phyloP scores from a whole-genome alignment of 2,329 filamentous ascomycete genomes.

The Apiospora sp. region DNA sequence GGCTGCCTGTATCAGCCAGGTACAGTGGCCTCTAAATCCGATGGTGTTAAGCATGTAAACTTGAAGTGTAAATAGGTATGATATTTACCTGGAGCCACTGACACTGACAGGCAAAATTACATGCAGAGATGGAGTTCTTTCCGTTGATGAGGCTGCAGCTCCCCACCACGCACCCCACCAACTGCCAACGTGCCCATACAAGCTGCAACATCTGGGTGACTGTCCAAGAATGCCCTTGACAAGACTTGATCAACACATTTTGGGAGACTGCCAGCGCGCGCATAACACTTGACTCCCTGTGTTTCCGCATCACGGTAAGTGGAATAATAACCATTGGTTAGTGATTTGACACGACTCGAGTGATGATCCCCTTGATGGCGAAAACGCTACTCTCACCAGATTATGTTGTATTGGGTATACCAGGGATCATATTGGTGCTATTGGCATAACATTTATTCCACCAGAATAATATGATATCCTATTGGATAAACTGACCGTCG shows the following conservation, averaged over 20 bases:
- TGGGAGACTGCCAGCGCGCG: no score
- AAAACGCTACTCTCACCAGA: not conserved
- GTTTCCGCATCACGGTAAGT: not conserved
- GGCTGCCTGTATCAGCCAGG: no score
- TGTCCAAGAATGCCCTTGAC: not conserved
- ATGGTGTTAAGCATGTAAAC: not conserved
- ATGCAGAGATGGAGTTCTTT: not conserved
- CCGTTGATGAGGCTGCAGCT: constrained; percentile 2
- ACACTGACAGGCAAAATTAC: not conserved
- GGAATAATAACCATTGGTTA: not conserved
- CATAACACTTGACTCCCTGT: not conserved
- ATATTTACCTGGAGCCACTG: no score
- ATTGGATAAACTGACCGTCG: no score
- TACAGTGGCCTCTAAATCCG: constrained; percentile 37
- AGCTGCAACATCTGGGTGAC: not conserved
- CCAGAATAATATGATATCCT: no score
- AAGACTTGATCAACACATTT: no score
- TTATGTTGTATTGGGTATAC: not conserved
- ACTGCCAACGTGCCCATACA: not conserved
- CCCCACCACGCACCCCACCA: not conserved
- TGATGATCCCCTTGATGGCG: not conserved
- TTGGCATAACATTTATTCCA: no score
- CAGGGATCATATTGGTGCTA: no score
- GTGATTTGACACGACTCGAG: not conserved
- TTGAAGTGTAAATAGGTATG: not conserved